Percentiles rank a stretch among this genome's conserved stretches.
These are phyloP conservation scores for Epichloe baconii DNA, from an alignment of 2,329 filamentous ascomycete species.

Conservation along the genomic window DNA sequence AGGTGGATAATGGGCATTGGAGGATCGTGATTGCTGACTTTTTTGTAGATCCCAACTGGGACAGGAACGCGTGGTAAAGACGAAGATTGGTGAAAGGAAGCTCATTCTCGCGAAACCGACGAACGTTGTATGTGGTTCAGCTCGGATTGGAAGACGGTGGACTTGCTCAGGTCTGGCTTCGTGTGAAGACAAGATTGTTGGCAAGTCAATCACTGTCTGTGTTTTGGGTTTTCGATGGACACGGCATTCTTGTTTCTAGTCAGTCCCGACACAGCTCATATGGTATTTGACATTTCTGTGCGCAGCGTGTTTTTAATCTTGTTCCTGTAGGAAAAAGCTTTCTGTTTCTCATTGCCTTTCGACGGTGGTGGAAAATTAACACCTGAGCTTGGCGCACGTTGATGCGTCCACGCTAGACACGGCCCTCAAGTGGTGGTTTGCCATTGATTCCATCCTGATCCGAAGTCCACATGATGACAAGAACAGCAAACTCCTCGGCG, in stretches of 20 bases:
- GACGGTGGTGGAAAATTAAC: too few species aligned
- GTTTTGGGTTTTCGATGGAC: not conserved
- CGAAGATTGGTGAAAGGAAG: not conserved
- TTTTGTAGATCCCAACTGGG: conserved; percentile 69
- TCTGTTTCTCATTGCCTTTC: not conserved
- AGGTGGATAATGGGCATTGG: too few species aligned
- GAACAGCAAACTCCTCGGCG: not conserved
- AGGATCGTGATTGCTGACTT: not conserved
- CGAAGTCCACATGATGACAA: too few species aligned
- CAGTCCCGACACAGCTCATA: not conserved
- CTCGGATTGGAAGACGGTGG: not conserved
- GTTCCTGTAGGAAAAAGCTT: not conserved
- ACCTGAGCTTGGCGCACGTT: too few species aligned
- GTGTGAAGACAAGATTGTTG: not conserved
- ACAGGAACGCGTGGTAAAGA: conserved; percentile 72
- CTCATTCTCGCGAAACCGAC: not conserved
- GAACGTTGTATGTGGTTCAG: not conserved
- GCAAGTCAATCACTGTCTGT: not conserved
- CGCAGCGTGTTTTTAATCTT: not conserved
- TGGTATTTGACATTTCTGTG: not conserved
- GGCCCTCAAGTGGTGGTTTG: too few species aligned
- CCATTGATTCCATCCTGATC: too few species aligned
- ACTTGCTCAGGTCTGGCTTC: not conserved
- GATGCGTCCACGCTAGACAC: too few species aligned
- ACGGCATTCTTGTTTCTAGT: not conserved